Evolutionary conservation across 495 filamentous ascomycete genomes (phyloP).

Genomic region (Glarea lozoyensis): DNA sequence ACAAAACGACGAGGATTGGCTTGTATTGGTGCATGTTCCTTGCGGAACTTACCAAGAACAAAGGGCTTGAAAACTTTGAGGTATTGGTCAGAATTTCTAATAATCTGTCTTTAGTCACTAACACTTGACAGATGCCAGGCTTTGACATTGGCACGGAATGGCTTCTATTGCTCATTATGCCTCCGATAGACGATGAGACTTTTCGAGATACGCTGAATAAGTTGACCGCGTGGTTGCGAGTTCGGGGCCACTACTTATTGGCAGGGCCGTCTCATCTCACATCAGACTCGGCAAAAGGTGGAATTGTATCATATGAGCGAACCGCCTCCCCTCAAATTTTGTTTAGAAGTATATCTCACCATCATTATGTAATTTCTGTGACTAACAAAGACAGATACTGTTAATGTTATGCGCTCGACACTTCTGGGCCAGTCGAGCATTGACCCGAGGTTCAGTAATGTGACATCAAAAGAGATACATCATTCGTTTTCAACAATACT

Average conservation of each 20-base stretch:
- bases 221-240: background rate
- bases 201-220: background rate
- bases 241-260: background rate
- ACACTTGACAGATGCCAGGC: background rate
- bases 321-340: background rate
- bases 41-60: slow-evolving; percentile 5
- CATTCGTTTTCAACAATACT: slow-evolving; percentile 28
- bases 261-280: background rate
- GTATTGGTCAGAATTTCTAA: background rate
- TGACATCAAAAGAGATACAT: slow-evolving; percentile 20
- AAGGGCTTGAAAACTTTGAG: slow-evolving; percentile 3
- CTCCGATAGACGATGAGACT: background rate
- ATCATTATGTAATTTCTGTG: background rate
- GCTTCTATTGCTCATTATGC: slow-evolving; percentile 1
- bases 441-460: slow-evolving; percentile 28
- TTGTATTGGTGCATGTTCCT: slow-evolving; percentile 15
- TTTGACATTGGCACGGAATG: slow-evolving; percentile 12
- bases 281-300: background rate
- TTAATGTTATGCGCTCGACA: slow-evolving; percentile 1
- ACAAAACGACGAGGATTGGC: background rate
- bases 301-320: background rate
- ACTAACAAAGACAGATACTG: background rate
- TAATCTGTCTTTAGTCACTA: background rate
- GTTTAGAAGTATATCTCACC: background rate
- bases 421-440: slow-evolving; percentile 21